phyloP scores from a whole-genome alignment of 208 protist species.

The Trypanosoma mega region DNA sequence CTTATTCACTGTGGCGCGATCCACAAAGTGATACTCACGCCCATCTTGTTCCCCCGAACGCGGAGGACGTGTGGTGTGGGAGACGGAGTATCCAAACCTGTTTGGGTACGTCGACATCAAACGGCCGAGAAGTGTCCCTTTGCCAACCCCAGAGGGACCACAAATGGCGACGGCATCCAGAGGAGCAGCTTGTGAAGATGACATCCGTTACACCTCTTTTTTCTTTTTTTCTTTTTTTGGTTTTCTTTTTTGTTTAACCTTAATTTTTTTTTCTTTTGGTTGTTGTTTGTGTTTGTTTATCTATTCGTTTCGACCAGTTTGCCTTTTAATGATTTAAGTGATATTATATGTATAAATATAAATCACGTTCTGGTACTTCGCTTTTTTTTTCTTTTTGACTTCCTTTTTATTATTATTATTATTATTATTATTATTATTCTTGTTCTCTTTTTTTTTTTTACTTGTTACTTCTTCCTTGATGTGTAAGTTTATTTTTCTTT shows the following conservation, averaged over 20 bases:
- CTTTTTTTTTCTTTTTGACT: too few relatives aligned
- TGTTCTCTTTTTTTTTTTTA: neutral
- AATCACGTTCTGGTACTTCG: too few relatives aligned
- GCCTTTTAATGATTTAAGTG: too few relatives aligned
- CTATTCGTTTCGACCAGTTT: too few relatives aligned
- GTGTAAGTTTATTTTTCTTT: too few relatives aligned
- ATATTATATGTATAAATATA: too few relatives aligned
- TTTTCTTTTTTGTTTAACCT: neutral
- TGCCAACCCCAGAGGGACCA: slow-evolving; percentile 92
- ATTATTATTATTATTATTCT: too few relatives aligned
- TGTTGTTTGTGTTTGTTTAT: too few relatives aligned
- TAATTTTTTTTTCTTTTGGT: too few relatives aligned
- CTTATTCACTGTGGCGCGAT: slow-evolving; percentile 56
- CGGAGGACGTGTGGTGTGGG: slow-evolving; percentile 90
- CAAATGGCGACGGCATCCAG: slow-evolving; percentile 87
- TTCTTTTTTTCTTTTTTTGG: neutral
- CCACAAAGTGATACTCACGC: slow-evolving; percentile 90
- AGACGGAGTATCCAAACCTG: slow-evolving; percentile 91
- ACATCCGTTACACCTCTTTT: neutral
- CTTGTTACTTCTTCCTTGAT: neutral
- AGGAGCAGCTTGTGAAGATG: slow-evolving; percentile 17
- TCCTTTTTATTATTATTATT: too few relatives aligned
- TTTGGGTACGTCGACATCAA: slow-evolving; percentile 72
- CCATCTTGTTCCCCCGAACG: slow-evolving; percentile 87
- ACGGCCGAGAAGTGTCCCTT: slow-evolving; percentile 87